A percentile compares a stretch with the other conserved stretches of the same genome.
phyloP scores from a whole-genome alignment of 2,329 filamentous ascomycete species.

The Sarocladiaceae sp. region DNA sequence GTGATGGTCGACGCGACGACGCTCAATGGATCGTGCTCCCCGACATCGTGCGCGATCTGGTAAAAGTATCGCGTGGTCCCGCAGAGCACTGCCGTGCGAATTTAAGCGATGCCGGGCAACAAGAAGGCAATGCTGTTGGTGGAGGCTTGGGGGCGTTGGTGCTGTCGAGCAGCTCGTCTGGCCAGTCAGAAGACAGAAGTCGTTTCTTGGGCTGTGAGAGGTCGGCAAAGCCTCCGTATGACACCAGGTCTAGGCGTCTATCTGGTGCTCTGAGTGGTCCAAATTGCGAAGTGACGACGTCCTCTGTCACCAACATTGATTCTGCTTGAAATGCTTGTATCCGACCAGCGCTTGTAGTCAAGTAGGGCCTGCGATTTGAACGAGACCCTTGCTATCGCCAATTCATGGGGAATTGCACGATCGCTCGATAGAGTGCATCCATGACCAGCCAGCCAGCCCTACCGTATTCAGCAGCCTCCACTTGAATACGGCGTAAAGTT shows the following conservation, averaged over 20 bases:
- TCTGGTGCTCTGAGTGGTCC: neutral
- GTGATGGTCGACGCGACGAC: neutral
- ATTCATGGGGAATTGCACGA: too few species aligned
- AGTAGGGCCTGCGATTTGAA: neutral
- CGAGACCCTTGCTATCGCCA: neutral
- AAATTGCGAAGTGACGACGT: neutral
- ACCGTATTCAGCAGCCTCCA: too few species aligned
- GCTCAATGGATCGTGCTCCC: neutral
- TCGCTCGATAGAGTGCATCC: too few species aligned
- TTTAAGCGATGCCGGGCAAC: neutral
- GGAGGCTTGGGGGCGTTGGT: conserved; percentile 3
- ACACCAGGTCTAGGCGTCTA: neutral
- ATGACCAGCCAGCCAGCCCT: too few species aligned
- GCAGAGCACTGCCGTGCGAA: too few species aligned
- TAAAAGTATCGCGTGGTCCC: too few species aligned
- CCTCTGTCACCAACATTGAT: neutral
- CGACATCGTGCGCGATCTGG: neutral
- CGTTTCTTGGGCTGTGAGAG: conserved; percentile 4
- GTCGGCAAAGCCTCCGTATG: neutral
- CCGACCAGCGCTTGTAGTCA: neutral
- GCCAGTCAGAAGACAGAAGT: conserved; percentile 5
- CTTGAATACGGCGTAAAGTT: too few species aligned
- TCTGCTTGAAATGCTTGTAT: neutral
- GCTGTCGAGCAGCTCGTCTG: neutral
- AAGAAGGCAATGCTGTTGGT: neutral